A percentile compares a stretch with the other conserved stretches of the same genome.
Evolutionary conservation across 768 basidiomycete species (phyloP).

Genomic region (Mycena sanguinolenta): DNA sequence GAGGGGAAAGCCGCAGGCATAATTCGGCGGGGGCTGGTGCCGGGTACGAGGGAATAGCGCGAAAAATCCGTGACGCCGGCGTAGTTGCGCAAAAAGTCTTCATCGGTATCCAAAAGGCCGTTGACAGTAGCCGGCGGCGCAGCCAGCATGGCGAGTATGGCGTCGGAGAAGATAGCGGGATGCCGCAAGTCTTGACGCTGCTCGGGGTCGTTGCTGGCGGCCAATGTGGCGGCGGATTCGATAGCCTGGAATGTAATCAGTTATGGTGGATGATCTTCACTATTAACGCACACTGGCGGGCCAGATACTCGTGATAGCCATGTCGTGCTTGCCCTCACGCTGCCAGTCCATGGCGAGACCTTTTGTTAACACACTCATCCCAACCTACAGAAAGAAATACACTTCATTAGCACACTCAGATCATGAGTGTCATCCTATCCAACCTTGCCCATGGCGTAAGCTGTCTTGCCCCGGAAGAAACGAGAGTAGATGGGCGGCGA

Average conservation of each 20-base stretch:
- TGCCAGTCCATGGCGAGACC: constrained; percentile 38
- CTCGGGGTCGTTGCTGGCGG: constrained; percentile 13
- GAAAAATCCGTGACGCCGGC: constrained; percentile 34
- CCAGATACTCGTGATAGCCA: constrained; percentile 40
- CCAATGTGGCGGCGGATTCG: constrained; percentile 33
- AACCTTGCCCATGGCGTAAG: constrained; percentile 40
- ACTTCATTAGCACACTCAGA: too few species aligned
- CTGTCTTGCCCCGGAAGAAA: constrained; percentile 40
- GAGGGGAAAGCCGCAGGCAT: constrained; percentile 34
- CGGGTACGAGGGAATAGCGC: constrained; percentile 29
- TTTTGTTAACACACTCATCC: constrained; percentile 38
- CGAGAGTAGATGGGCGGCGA: constrained; percentile 39
- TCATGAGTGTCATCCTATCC: too few species aligned
- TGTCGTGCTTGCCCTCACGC: constrained; percentile 34
- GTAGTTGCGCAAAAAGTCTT: constrained; percentile 33
- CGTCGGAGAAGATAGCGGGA: constrained; percentile 36
- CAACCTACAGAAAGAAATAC: too few species aligned
- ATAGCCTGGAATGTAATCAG: constrained; percentile 22
- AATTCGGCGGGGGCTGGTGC: constrained; percentile 32
- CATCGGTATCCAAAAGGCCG: constrained; percentile 33
- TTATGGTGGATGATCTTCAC: not conserved
- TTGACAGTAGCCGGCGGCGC: constrained; percentile 29
- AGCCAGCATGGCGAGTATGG: constrained; percentile 38
- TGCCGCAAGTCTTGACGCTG: constrained; percentile 28
- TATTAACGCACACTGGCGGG: constrained; percentile 29